Conservation (phyloP, 2,329 filamentous ascomycete genomes). For the Colletotrichum cereale region DNA sequence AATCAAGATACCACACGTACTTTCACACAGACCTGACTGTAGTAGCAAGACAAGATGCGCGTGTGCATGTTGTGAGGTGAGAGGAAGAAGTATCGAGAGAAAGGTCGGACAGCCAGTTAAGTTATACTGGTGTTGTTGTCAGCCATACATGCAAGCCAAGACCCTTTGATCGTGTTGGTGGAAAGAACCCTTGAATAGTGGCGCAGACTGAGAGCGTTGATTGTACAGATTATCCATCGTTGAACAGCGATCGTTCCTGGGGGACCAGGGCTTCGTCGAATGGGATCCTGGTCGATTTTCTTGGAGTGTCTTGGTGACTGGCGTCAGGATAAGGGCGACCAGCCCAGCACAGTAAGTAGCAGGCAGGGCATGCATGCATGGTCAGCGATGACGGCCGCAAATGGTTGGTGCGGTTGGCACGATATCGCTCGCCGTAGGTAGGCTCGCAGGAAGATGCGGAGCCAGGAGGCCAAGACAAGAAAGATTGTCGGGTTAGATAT, state of each 20-base stretch:
- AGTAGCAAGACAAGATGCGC: background rate
- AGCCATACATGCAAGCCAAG: conserved; percentile 1
- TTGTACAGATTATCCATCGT: background rate
- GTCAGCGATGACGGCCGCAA: background rate
- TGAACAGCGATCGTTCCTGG: background rate
- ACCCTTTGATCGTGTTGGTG: background rate
- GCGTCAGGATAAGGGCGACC: conserved; percentile 22
- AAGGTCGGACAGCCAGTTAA: background rate
- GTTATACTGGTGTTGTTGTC: background rate
- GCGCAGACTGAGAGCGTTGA: background rate
- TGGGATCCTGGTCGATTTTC: background rate
- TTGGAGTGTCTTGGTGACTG: background rate
- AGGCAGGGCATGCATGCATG: no score
- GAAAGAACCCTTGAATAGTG: background rate
- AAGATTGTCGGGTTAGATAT: background rate
- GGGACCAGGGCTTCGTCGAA: conserved; percentile 17
- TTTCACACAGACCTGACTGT: background rate
- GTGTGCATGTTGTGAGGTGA: background rate
- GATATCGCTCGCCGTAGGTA: conserved; percentile 17
- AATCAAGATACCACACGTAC: conserved; percentile 38
- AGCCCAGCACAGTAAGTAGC: conserved; percentile 26
- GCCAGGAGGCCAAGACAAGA: conserved; percentile 5
- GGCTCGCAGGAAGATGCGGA: background rate
- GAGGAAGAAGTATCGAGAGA: no score
- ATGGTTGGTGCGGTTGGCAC: conserved; percentile 9